These are phyloP conservation scores for Chondrostereum purpureum DNA, from an alignment of 1,284 basidiomycete genomes.

Conservation along the genomic window DNA sequence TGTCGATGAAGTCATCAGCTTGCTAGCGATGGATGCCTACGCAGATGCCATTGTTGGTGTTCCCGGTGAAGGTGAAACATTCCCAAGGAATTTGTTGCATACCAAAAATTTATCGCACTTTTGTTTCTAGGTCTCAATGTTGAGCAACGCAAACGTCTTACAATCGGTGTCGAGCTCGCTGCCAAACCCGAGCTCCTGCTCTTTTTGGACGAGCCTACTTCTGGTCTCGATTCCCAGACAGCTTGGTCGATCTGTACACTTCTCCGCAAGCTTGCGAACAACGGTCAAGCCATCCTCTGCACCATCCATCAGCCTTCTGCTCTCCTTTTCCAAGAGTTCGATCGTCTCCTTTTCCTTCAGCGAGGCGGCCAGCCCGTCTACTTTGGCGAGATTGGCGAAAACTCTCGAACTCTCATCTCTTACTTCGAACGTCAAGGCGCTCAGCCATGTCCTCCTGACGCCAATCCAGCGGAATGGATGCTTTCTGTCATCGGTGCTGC, in stretches of 20 bases:
- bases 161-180: slow-evolving; percentile 23
- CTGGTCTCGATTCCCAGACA: slow-evolving; percentile 63
- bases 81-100: slow-evolving; percentile 69
- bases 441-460: slow-evolving; percentile 15
- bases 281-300: slow-evolving; percentile 54
- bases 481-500: slow-evolving; percentile 17
- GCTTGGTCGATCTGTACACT: slow-evolving; percentile 40
- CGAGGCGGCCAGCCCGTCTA: slow-evolving; percentile 47
- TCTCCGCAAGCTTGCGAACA: slow-evolving; percentile 45
- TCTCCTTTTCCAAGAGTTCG: slow-evolving; percentile 49
- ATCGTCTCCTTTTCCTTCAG: slow-evolving; percentile 35
- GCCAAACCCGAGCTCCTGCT: slow-evolving; percentile 46
- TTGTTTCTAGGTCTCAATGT: slow-evolving; percentile 23
- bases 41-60: slow-evolving; percentile 64
- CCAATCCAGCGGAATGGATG: slow-evolving; percentile 19
- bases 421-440: slow-evolving; percentile 48
- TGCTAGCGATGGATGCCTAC: slow-evolving; percentile 58
- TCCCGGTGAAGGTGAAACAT: slow-evolving; percentile 52
- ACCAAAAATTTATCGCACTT: slow-evolving; percentile 25
- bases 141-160: slow-evolving; percentile 63
- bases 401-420: slow-evolving; percentile 33
- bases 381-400: slow-evolving; percentile 47
- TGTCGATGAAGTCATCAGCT: slow-evolving; percentile 62
- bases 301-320: slow-evolving; percentile 57
- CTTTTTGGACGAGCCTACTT: slow-evolving; percentile 60